Base-by-base conservation (phyloP, 768 basidiomycete genomes). In the Paxillus involutus region DNA sequence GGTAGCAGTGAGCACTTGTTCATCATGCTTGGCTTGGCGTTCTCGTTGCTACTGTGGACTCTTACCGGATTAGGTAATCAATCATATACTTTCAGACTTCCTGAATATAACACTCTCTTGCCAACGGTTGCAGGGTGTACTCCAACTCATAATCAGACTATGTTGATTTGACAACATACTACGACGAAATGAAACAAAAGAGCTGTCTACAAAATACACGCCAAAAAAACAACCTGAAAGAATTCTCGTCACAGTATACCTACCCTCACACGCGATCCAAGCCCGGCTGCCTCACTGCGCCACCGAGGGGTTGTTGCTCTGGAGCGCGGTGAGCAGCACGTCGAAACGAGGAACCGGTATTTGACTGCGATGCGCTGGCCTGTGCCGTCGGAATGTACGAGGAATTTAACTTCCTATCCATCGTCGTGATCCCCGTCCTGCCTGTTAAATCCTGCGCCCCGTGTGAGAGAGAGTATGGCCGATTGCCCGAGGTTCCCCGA, bases 71-170 rank as follows among this genome's bases (percentile, higher is more conserved):
- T 40, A n/a, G 39, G 48, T 3, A 49, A 10, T 36, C 16, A 4
- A 3, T n/a, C 12, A 5, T 11, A 47, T 21, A 21, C 26, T 21
- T 49, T 40, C 16, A 39, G 16, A 6, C 21, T 48, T 24, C 37
- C 24, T 24, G 37, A 21, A 37, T 24, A 24, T 44, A 26, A 44
- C 26, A 8, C 4, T 16, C 7, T 30, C 29, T 44, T 24, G 47
- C 29, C 48, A 41, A 49, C 48, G 26, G 48, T 49, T 49, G 48
- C 39, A 49, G 48, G 48, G 48, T 49, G 48, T 17, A 19, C 48
- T 41, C 39, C 48, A 40, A 6, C n/a, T 26, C 16, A 32, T n/a
- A 3, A 26, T 26, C 26, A 26, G 26, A 26, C 26, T 26, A 26
- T 26, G 26, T 26, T 26, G 26, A 3, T 26, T 26, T 26, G 26